A percentile compares a stretch with the other conserved stretches of the same genome.
Evolutionary conservation across 1,139 yeast species (phyloP).

Genomic region (Suhomyces guaymorum): DNA sequence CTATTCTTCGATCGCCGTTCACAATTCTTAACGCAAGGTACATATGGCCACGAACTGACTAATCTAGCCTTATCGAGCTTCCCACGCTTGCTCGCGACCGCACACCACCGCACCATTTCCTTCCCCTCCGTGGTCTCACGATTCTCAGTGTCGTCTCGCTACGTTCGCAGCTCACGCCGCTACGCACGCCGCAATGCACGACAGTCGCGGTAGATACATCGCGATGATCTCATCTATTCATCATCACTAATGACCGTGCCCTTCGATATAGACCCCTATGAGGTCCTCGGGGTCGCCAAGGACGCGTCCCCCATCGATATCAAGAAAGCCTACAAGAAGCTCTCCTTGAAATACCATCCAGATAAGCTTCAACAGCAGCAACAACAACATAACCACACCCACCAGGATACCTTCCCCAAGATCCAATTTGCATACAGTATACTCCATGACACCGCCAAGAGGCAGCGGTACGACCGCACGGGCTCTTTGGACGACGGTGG

Average conservation of each 20-base stretch:
- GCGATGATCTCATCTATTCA: neutral
- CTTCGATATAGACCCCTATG: constrained; percentile 65
- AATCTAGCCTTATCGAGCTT: no score
- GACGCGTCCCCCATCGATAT: constrained; percentile 54
- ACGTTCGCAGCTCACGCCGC: neutral
- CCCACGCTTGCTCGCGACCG: no score
- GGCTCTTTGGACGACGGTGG: constrained; percentile 63
- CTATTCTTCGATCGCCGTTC: no score
- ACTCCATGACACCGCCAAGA: constrained; percentile 56
- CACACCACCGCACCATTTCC: neutral
- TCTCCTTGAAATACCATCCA: constrained; percentile 75
- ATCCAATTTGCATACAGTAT: constrained; percentile 78
- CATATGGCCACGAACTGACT: no score
- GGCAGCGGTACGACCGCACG: constrained; percentile 64
- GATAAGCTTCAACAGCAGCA: constrained; percentile 64
- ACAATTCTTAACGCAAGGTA: no score
- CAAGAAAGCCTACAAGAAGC: constrained; percentile 69
- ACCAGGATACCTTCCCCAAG: constrained; percentile 57
- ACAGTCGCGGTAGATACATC: no score
- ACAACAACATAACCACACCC: constrained; percentile 29
- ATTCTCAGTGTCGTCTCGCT: neutral
- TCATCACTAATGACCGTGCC: constrained; percentile 9
- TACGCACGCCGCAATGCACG: neutral
- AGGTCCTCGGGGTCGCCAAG: constrained; percentile 46
- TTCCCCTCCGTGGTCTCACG: neutral